Conservation (phyloP, 2,329 filamentous ascomycete species). For the Fusarium keratoplasticum region DNA sequence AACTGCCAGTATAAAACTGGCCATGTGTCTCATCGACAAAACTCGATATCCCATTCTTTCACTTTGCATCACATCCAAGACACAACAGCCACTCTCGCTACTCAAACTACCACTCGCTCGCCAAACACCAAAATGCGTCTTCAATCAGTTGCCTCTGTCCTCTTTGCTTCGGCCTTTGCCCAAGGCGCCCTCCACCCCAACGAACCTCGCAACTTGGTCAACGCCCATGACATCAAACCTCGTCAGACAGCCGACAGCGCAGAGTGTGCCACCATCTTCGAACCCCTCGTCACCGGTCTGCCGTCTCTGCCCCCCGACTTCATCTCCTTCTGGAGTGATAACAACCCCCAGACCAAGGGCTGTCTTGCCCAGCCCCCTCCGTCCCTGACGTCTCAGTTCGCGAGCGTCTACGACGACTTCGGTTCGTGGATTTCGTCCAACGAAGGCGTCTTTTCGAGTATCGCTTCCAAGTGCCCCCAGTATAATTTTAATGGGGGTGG, state of each 20-base stretch:
- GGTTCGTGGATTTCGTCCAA: neutral
- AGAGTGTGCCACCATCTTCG: neutral
- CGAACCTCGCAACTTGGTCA: neutral
- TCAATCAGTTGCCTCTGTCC: neutral
- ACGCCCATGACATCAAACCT: neutral
- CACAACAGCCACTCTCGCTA: neutral
- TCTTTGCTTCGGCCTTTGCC: neutral
- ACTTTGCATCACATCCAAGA: neutral
- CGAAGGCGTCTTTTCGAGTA: neutral
- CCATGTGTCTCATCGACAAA: neutral
- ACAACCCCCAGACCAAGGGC: neutral
- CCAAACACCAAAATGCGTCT: neutral
- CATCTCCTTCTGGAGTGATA: neutral
- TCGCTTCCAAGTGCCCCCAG: neutral
- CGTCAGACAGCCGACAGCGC: neutral
- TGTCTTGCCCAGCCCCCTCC: neutral
- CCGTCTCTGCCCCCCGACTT: neutral
- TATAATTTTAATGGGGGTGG: neutral
- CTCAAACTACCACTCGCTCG: too few species aligned
- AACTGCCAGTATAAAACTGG: neutral
- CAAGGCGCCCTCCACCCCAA: neutral
- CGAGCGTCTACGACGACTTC: neutral
- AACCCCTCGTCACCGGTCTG: neutral
- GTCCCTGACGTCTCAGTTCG: neutral
- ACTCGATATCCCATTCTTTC: neutral